phyloP scores from a whole-genome alignment of 345 rosid genomes.

The Pseudoturritis turrita region DNA sequence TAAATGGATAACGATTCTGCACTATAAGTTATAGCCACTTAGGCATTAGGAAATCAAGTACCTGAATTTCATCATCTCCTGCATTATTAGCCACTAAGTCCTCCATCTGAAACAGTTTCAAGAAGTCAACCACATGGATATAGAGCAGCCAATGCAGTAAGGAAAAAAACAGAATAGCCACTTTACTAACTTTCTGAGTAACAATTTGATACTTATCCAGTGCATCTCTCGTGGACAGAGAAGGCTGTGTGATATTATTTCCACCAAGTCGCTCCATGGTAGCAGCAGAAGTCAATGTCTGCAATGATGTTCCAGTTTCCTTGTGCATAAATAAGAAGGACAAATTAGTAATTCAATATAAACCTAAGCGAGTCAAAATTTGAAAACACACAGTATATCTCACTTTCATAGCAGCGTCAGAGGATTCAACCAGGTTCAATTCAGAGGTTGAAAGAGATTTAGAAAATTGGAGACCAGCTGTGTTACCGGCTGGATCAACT shows the following conservation, averaged over 20 bases:
- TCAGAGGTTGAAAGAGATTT: constrained; percentile 48
- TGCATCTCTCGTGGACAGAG: constrained; percentile 82
- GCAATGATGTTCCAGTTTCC: constrained; percentile 50
- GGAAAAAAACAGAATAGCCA: not conserved
- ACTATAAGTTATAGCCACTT: not conserved
- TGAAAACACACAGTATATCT: constrained; percentile 3
- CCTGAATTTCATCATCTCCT: constrained; percentile 89
- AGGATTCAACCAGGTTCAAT: constrained; percentile 40
- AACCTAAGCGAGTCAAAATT: constrained; percentile 7
- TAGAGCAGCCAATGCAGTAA: not conserved
- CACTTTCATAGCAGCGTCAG: constrained; percentile 49
- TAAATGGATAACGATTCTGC: not conserved
- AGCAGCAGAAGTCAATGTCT: constrained; percentile 45
- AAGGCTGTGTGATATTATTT: constrained; percentile 55
- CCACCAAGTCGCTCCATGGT: constrained; percentile 64
- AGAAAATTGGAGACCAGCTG: constrained; percentile 44
- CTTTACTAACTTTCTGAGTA: constrained; percentile 65
- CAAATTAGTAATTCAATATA: constrained; percentile 3
- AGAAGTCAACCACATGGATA: constrained; percentile 17
- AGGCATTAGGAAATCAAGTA: constrained; percentile 27
- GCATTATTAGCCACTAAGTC: constrained; percentile 59
- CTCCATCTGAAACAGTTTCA: constrained; percentile 65
- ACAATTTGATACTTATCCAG: constrained; percentile 81
- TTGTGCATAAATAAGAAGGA: constrained; percentile 19
- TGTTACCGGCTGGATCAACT: constrained; percentile 45